Evolutionary conservation across 768 basidiomycete genomes (phyloP).

Genomic region (Trametes elegans): DNA sequence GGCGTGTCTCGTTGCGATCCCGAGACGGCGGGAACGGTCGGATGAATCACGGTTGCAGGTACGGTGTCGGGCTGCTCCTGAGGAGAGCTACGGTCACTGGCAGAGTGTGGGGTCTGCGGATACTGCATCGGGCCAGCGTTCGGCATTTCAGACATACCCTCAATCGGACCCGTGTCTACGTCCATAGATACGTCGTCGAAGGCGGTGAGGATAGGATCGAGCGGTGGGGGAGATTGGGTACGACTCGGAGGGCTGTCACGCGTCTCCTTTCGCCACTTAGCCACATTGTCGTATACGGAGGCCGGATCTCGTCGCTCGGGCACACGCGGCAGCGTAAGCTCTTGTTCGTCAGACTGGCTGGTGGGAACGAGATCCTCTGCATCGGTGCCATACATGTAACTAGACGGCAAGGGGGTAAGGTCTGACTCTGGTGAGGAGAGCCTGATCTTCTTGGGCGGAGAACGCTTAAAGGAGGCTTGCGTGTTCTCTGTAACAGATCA

Average conservation of each 20-base stretch:
- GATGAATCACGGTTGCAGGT: neutral
- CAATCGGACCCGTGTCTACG: slow-evolving; percentile 18
- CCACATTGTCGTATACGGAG: slow-evolving; percentile 37
- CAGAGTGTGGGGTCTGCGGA: slow-evolving; percentile 25
- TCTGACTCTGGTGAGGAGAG: slow-evolving; percentile 31
- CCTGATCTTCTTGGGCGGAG: slow-evolving; percentile 37
- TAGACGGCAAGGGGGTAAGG: slow-evolving; percentile 3
- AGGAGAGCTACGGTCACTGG: slow-evolving; percentile 21
- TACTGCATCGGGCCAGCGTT: neutral
- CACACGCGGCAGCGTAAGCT: slow-evolving; percentile 40
- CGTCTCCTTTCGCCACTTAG: slow-evolving; percentile 38
- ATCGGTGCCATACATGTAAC: slow-evolving; percentile 12
- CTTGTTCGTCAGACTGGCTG: slow-evolving; percentile 67
- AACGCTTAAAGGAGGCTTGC: neutral
- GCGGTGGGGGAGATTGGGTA: neutral
- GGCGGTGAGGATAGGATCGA: neutral
- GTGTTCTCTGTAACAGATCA: neutral
- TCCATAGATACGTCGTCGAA: slow-evolving; percentile 11
- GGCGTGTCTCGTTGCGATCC: neutral
- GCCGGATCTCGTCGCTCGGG: slow-evolving; percentile 26
- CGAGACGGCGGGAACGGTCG: neutral
- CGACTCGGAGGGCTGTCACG: slow-evolving; percentile 3
- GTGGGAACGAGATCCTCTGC: slow-evolving; percentile 48
- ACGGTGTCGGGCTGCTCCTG: neutral
- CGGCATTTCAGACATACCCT: neutral